A percentile compares a stretch with the other conserved stretches of the same genome.
These are phyloP conservation scores for Fraxinus ornus DNA, from an alignment of 305 asterid species.

Conservation along the genomic window DNA sequence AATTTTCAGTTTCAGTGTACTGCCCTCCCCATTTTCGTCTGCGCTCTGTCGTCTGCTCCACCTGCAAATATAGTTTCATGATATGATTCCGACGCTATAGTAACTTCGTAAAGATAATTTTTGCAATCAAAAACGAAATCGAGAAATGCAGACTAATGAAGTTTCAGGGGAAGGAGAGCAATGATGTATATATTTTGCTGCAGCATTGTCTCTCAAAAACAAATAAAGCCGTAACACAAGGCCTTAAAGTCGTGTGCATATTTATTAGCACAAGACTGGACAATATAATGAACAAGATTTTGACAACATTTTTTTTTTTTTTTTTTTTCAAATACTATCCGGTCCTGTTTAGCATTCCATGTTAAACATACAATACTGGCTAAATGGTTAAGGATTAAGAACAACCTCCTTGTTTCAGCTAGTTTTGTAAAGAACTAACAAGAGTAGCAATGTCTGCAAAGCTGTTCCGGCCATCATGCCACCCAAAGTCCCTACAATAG, in stretches of 20 bases:
- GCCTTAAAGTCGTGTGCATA: background rate
- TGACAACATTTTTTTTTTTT: background rate
- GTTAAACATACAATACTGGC: background rate
- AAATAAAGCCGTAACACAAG: background rate
- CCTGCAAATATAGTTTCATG: constrained; percentile 25
- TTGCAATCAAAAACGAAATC: background rate
- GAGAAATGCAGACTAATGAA: background rate
- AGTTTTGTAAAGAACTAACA: constrained; percentile 47
- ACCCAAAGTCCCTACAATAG: constrained; percentile 50
- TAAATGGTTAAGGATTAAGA: background rate
- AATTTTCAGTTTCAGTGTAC: constrained; percentile 13
- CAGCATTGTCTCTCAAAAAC: background rate
- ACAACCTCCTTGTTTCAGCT: constrained; percentile 51
- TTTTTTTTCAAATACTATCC: background rate
- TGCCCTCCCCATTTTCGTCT: constrained; percentile 52
- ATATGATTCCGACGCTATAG: background rate
- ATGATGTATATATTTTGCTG: too few species aligned
- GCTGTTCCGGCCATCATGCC: constrained; percentile 56
- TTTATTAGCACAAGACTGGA: background rate
- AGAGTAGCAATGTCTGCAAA: constrained; percentile 44
- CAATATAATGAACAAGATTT: background rate
- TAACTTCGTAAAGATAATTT: background rate
- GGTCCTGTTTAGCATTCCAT: background rate
- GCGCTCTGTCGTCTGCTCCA: constrained; percentile 41
- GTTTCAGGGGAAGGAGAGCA: background rate